Conservation (phyloP, 257 asterid species). For the Cinchona pubescens region DNA sequence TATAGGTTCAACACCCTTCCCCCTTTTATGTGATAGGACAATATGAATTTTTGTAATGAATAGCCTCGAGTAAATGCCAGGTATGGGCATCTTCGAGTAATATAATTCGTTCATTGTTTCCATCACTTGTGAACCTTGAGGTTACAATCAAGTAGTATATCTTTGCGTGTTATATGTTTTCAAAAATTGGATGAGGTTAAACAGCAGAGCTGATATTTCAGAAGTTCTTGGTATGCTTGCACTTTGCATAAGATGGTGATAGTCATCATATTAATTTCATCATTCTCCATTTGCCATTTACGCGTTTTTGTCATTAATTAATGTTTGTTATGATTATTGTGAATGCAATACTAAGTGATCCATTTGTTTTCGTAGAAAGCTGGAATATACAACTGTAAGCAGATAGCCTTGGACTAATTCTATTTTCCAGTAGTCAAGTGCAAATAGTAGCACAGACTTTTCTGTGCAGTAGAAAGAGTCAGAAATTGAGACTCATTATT, state of each 20-base stretch:
- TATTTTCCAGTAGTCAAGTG: background rate
- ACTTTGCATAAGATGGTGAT: slow-evolving; percentile 8
- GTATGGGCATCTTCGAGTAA: slow-evolving; percentile 7
- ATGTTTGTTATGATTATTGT: background rate
- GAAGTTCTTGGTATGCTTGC: too few species aligned
- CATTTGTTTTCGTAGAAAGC: slow-evolving; percentile 12
- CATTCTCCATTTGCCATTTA: slow-evolving; percentile 11
- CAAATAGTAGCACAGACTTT: slow-evolving; percentile 15
- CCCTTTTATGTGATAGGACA: slow-evolving; percentile 10
- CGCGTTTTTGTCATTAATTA: slow-evolving; percentile 25
- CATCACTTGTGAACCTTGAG: background rate
- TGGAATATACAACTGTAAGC: background rate
- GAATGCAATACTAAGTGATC: slow-evolving; percentile 13
- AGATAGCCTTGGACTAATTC: background rate
- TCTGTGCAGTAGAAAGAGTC: slow-evolving; percentile 8
- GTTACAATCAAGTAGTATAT: background rate
- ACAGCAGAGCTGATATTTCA: background rate
- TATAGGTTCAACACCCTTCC: slow-evolving; percentile 23
- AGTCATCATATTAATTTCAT: slow-evolving; percentile 27
- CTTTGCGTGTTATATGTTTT: background rate
- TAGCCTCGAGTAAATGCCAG: slow-evolving; percentile 13
- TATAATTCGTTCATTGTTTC: slow-evolving; percentile 17
- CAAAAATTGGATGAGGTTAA: too few species aligned
- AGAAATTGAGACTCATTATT: slow-evolving; percentile 9
- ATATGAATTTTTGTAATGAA: slow-evolving; percentile 18